Evolutionary conservation across 305 asterid genomes (phyloP).

Genomic region (Stenogyne calaminthoides): DNA sequence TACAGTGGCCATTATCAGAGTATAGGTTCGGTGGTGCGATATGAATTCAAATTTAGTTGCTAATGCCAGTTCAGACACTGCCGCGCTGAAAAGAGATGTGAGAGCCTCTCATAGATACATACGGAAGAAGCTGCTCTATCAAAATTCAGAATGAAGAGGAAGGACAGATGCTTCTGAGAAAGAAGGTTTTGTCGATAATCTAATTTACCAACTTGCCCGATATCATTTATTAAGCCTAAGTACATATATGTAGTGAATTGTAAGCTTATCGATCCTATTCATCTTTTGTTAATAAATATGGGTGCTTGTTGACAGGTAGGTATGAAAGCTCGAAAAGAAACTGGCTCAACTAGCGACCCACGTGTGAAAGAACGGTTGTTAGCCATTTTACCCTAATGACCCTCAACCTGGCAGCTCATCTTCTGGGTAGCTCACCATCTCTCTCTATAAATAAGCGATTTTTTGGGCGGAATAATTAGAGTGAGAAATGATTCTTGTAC

Average conservation of each 20-base stretch:
- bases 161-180: constrained; percentile 86
- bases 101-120: constrained; percentile 44
- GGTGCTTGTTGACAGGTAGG: constrained; percentile 58
- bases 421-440: constrained; percentile 32
- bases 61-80: constrained; percentile 37
- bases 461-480: constrained; percentile 27
- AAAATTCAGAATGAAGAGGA: constrained; percentile 82
- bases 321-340: constrained; percentile 90
- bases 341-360: constrained; percentile 93
- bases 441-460: constrained; percentile 19
- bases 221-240: not conserved
- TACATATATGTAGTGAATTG: not conserved
- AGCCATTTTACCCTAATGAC: too few relatives aligned
- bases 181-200: constrained; percentile 58
- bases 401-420: constrained; percentile 48
- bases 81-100: constrained; percentile 48
- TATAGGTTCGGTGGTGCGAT: constrained; percentile 34
- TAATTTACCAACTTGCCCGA: not conserved
- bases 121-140: constrained; percentile 73
- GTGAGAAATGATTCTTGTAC: constrained; percentile 8
- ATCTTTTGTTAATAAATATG: not conserved
- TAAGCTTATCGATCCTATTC: not conserved
- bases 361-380: constrained; percentile 94
- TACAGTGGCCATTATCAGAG: constrained; percentile 42
- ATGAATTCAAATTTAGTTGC: constrained; percentile 31